Evolutionary conservation across 495 filamentous ascomycete species (phyloP).

Genomic region (Aspergillus funiculosus): DNA sequence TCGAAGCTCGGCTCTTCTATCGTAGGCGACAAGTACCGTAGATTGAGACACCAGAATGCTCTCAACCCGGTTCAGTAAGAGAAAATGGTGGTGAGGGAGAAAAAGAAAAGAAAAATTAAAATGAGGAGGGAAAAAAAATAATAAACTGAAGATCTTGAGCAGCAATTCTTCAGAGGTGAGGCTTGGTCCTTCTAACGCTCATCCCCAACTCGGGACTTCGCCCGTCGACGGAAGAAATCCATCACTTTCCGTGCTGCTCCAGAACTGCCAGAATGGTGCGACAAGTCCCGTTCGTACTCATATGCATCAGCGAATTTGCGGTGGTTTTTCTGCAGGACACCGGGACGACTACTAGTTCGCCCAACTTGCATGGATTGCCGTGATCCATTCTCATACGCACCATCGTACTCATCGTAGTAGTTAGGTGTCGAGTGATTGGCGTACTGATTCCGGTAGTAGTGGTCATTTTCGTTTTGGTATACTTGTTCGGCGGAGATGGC

Average conservation of each 20-base stretch:
- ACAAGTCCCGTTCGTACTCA: conserved; percentile 61
- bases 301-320: conserved; percentile 87
- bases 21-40: conserved; percentile 4
- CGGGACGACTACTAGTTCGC: conserved; percentile 43
- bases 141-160: conserved; percentile 2
- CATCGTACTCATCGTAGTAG: conserved; percentile 42
- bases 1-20: conserved; percentile 9
- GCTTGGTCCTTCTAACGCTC: conserved; percentile 30
- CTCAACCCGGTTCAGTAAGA: conserved; percentile 5
- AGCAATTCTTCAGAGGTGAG: not conserved
- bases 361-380: conserved; percentile 40
- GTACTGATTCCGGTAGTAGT: conserved; percentile 35
- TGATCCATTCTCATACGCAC: conserved; percentile 34
- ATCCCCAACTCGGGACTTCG: conserved; percentile 65
- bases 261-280: conserved; percentile 71
- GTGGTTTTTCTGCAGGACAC: conserved; percentile 73
- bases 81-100: conserved; percentile 1
- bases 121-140: conserved; percentile 8
- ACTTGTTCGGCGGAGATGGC: conserved; percentile 32
- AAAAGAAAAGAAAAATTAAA: conserved; percentile 5
- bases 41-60: conserved; percentile 5
- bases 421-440: conserved; percentile 40
- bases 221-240: conserved; percentile 92
- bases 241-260: conserved; percentile 88
- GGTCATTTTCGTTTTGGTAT: conserved; percentile 30